phyloP scores from a whole-genome alignment of 2,329 filamentous ascomycete species.

The Moelleriella libera region DNA sequence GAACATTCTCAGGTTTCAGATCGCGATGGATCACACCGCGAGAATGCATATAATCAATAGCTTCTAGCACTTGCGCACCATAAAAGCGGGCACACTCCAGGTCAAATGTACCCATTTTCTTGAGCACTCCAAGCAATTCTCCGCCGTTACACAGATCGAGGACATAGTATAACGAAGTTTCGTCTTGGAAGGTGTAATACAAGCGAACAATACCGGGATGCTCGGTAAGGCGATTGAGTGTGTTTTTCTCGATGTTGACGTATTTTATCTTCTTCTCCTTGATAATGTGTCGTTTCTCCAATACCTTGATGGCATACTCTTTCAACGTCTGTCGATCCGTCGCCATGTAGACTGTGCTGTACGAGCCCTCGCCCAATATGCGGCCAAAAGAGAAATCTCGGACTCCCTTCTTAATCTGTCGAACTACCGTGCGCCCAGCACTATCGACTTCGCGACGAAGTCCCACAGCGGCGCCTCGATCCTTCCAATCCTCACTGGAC shows the following conservation, averaged over 20 bases:
- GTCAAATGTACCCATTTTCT: conserved; percentile 89
- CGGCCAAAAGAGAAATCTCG: conserved; percentile 91
- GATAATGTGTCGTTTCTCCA: conserved; percentile 98
- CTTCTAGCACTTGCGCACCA: conserved; percentile 86
- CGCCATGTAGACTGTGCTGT: conserved; percentile 87
- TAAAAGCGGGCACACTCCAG: conserved; percentile 92
- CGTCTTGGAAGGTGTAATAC: conserved; percentile 98
- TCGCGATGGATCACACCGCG: conserved; percentile 93
- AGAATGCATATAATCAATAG: conserved; percentile 96
- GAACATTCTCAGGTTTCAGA: conserved; percentile 90
- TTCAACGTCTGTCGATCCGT: conserved; percentile 89
- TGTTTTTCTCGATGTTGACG: conserved; percentile 99
- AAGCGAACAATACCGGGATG: conserved; percentile 92
- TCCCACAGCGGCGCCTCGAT: conserved; percentile 78
- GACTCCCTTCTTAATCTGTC: conserved; percentile 90
- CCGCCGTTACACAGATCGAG: conserved; percentile 86
- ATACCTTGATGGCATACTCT: conserved; percentile 94
- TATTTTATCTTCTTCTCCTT: conserved; percentile 99
- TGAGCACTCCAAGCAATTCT: conserved; percentile 81
- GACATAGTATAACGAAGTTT: conserved; percentile 91
- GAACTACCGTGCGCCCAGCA: conserved; percentile 66
- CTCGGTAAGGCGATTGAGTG: conserved; percentile 86
- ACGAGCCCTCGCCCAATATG: conserved; percentile 87
- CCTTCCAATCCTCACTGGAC: conserved; percentile 85
- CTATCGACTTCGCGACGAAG: conserved; percentile 74